Conservation (phyloP, 306 rosid genomes). For the Gillenia trifoliata region DNA sequence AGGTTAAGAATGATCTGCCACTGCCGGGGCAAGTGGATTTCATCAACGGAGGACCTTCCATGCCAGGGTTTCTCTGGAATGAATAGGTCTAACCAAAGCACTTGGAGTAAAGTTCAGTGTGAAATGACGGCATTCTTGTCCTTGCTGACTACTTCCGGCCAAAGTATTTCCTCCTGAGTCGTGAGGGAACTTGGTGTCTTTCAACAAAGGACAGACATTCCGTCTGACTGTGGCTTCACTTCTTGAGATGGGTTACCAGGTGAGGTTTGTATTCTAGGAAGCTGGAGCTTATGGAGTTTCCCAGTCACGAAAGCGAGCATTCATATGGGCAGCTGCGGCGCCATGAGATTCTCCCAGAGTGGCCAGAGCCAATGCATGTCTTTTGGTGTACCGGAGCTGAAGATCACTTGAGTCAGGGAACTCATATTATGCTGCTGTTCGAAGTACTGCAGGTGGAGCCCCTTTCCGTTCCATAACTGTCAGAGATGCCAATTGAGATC, state of each 20-base stretch:
- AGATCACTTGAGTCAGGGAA: constrained; percentile 49
- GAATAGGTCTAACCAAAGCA: constrained; percentile 85
- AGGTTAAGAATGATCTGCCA: constrained; percentile 53
- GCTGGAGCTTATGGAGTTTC: constrained; percentile 97
- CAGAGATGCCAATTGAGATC: constrained; percentile 90
- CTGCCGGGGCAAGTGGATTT: constrained; percentile 94
- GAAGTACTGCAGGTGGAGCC: constrained; percentile 86
- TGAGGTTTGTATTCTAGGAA: constrained; percentile 91
- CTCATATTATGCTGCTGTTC: constrained; percentile 73
- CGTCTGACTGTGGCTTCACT: constrained; percentile 85
- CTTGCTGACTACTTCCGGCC: constrained; percentile 95
- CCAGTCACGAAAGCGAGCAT: constrained; percentile 92
- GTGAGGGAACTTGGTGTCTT: constrained; percentile 94
- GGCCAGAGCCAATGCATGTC: constrained; percentile 99
- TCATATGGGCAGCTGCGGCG: constrained; percentile 98
- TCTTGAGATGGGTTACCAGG: constrained; percentile 99
- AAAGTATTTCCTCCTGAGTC: constrained; percentile 76
- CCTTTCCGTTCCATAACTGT: constrained; percentile 95
- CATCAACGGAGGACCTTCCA: constrained; percentile 98
- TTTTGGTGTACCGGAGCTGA: constrained; percentile 82
- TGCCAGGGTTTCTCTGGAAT: constrained; percentile 99
- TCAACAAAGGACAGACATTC: constrained; percentile 92
- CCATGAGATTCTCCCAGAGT: constrained; percentile 90
- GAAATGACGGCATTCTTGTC: constrained; percentile 98
- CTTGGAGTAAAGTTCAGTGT: constrained; percentile 99